These are phyloP conservation scores for Cladosporium oxysporum DNA, from an alignment of 2,329 filamentous ascomycete genomes.

Conservation along the genomic window DNA sequence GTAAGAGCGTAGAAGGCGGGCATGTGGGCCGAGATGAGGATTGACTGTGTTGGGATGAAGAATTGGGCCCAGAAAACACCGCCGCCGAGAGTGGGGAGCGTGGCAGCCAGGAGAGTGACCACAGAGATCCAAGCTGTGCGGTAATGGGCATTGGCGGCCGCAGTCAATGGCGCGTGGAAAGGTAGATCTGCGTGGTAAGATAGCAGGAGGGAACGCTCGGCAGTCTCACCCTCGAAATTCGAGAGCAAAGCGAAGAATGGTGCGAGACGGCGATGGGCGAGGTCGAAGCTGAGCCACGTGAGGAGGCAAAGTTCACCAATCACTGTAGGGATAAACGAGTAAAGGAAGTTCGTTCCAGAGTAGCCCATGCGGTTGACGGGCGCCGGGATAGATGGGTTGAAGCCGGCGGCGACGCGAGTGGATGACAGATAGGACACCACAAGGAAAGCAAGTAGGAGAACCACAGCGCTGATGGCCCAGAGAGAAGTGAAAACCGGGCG, in stretches of 20 bases:
- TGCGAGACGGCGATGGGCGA: slow-evolving; percentile 64
- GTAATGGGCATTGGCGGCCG: slow-evolving; percentile 63
- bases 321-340: slow-evolving; percentile 71
- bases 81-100: slow-evolving; percentile 67
- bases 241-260: slow-evolving; percentile 66
- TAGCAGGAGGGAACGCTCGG: slow-evolving; percentile 65
- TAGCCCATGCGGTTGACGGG: slow-evolving; percentile 58
- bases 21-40: slow-evolving; percentile 71
- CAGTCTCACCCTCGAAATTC: slow-evolving; percentile 54
- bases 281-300: slow-evolving; percentile 66
- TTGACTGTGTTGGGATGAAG: slow-evolving; percentile 47
- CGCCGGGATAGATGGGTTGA: slow-evolving; percentile 66
- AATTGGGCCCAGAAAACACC: slow-evolving; percentile 75
- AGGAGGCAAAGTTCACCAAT: slow-evolving; percentile 69
- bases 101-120: slow-evolving; percentile 59
- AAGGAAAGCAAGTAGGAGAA: slow-evolving; percentile 70
- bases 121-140: slow-evolving; percentile 64
- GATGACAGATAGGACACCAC: slow-evolving; percentile 74
- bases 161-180: slow-evolving; percentile 59
- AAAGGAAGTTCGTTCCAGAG: slow-evolving; percentile 85
- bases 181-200: slow-evolving; percentile 71
- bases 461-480: slow-evolving; percentile 62
- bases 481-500: slow-evolving; percentile 65
- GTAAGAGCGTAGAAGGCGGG: slow-evolving; percentile 72
- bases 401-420: slow-evolving; percentile 66